Conservation (phyloP, 2,329 filamentous ascomycete species). For the Pyrenochaeta sp. region DNA sequence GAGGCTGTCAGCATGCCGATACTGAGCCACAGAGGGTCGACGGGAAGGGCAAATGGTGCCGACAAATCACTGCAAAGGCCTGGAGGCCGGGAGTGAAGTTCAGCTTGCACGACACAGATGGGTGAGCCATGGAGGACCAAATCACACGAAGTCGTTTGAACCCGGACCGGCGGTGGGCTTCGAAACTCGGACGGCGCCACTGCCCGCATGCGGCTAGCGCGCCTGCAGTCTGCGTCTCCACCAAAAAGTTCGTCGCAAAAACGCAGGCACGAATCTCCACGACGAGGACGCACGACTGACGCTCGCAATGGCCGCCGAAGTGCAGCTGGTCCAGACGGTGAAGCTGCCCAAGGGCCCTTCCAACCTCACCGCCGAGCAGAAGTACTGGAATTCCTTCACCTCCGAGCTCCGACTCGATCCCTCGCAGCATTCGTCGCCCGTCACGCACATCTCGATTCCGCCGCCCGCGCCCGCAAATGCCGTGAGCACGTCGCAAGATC, state of each 20-base stretch:
- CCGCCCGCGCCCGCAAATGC: conserved; percentile 55
- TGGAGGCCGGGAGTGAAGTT: too few relatives aligned
- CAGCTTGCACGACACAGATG: too few relatives aligned
- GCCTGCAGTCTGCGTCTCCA: conserved; percentile 13
- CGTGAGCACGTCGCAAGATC: conserved; percentile 60
- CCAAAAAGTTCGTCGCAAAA: conserved; percentile 30
- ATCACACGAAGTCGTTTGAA: too few relatives aligned
- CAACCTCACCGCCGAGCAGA: conserved; percentile 87
- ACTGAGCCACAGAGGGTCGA: neutral
- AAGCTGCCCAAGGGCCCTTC: conserved; percentile 85
- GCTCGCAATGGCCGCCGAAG: conserved; percentile 79
- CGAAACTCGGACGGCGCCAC: conserved; percentile 13
- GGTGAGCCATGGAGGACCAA: too few relatives aligned
- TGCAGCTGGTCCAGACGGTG: conserved; percentile 78
- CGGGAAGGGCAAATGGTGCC: neutral
- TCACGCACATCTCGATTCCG: conserved; percentile 84
- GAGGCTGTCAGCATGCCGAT: neutral
- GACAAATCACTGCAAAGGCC: too few relatives aligned
- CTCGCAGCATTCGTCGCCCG: conserved; percentile 85
- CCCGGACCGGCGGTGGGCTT: conserved; percentile 11
- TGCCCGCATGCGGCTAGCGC: conserved; percentile 15
- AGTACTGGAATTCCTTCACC: conserved; percentile 96
- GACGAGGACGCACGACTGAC: conserved; percentile 16
- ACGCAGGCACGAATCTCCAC: conserved; percentile 17
- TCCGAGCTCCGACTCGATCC: conserved; percentile 83